Conservation (phyloP, 2,329 filamentous ascomycete species). For the Colletotrichum noveboracense region DNA sequence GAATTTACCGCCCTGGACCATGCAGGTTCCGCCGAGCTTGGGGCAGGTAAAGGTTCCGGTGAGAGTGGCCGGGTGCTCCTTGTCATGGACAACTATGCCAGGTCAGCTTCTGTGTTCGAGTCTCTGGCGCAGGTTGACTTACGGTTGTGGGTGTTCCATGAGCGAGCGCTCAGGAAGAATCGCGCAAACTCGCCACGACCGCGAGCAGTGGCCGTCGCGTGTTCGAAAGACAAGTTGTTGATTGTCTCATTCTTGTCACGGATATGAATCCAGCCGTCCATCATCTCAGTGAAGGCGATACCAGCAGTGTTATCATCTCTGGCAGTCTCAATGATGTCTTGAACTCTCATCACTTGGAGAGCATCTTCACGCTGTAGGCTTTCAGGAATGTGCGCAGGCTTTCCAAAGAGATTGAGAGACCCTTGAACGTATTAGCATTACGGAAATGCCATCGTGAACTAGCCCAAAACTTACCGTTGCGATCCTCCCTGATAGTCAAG, state of each 20-base stretch:
- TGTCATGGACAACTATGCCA: slow-evolving; percentile 45
- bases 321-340: slow-evolving; percentile 45
- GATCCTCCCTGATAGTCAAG: background rate
- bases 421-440: slow-evolving; percentile 20
- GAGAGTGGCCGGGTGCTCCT: slow-evolving; percentile 56
- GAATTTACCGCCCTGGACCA: slow-evolving; percentile 63
- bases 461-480: background rate
- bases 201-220: slow-evolving; percentile 55
- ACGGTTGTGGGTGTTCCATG: slow-evolving; percentile 51
- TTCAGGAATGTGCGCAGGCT: slow-evolving; percentile 41
- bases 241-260: slow-evolving; percentile 44
- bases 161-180: slow-evolving; percentile 63
- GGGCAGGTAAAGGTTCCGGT: slow-evolving; percentile 66
- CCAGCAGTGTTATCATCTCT: slow-evolving; percentile 50
- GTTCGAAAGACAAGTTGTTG: slow-evolving; percentile 54
- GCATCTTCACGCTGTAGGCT: slow-evolving; percentile 32
- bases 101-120: slow-evolving; percentile 16
- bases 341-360: slow-evolving; percentile 35
- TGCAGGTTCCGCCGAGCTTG: slow-evolving; percentile 60
- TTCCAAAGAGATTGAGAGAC: slow-evolving; percentile 59
- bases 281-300: slow-evolving; percentile 68
- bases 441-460: fast-evolving
- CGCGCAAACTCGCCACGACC: slow-evolving; percentile 59
- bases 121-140: background rate
- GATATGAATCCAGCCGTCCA: slow-evolving; percentile 65